Conservation (phyloP, 2,329 filamentous ascomycete species). For the Pseudocercospora vitis region DNA sequence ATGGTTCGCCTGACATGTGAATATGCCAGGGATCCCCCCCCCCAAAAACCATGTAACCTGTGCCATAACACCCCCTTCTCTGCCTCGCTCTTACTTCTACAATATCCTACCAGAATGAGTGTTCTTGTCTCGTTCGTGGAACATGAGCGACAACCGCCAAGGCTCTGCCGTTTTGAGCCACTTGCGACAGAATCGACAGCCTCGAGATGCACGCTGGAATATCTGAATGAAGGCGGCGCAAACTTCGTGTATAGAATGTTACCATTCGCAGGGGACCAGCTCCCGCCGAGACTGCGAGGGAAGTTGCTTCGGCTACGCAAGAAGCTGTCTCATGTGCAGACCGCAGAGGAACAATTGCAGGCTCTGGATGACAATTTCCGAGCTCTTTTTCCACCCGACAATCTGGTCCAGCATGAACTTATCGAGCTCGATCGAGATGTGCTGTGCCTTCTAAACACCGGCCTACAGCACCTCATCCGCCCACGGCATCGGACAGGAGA, state of each 20-base stretch:
- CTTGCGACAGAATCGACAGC: neutral
- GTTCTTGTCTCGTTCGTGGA: conserved; percentile 24
- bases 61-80: too few relatives aligned
- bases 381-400: conserved; percentile 33
- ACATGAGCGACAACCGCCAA: conserved; percentile 17
- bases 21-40: too few relatives aligned
- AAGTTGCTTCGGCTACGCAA: conserved; percentile 39
- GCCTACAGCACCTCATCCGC: conserved; percentile 26
- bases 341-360: conserved; percentile 31
- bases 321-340: conserved; percentile 33
- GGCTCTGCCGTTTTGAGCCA: conserved; percentile 19
- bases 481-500: conserved; percentile 30
- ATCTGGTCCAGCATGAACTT: conserved; percentile 36
- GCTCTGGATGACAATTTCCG: conserved; percentile 32
- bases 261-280: conserved; percentile 7
- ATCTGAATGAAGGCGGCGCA: conserved; percentile 41
- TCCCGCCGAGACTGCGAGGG: conserved; percentile 24
- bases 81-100: too few relatives aligned
- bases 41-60: too few relatives aligned
- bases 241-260: conserved; percentile 39
- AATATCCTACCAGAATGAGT: conserved; percentile 21
- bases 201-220: conserved; percentile 28
- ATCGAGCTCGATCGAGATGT: conserved; percentile 29
- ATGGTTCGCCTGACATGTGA: conserved; percentile 4
- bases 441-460: conserved; percentile 27